These are phyloP conservation scores for Aureobasidium leucospermi DNA, from an alignment of 2,329 filamentous ascomycete species.

Conservation along the genomic window DNA sequence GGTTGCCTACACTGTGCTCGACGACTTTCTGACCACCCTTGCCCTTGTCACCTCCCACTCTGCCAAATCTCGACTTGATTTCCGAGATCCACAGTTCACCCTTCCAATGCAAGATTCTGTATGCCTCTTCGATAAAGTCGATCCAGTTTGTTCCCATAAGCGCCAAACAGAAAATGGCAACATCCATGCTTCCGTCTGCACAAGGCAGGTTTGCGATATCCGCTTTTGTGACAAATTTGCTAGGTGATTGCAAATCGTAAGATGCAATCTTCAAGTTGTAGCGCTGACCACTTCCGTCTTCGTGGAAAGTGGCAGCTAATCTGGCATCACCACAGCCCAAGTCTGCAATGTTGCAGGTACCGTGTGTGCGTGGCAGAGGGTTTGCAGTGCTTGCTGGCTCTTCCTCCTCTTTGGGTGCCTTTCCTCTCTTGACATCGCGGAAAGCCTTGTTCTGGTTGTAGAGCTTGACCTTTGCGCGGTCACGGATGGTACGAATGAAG, in stretches of 20 bases:
- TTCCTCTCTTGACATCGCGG: slow-evolving; percentile 35
- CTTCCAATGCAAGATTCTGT: slow-evolving; percentile 82
- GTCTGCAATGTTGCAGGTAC: slow-evolving; percentile 74
- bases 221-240: slow-evolving; percentile 71
- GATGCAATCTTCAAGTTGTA: slow-evolving; percentile 70
- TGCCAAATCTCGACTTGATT: slow-evolving; percentile 86
- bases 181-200: slow-evolving; percentile 65
- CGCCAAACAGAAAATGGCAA: slow-evolving; percentile 91
- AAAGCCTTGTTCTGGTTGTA: slow-evolving; percentile 27
- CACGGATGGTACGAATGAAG: slow-evolving; percentile 66
- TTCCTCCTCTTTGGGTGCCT: slow-evolving; percentile 25
- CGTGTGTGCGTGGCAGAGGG: slow-evolving; percentile 64
- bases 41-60: slow-evolving; percentile 42
- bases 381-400: slow-evolving; percentile 6
- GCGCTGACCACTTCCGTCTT: slow-evolving; percentile 48
- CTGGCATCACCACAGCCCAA: slow-evolving; percentile 89
- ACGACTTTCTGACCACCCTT: slow-evolving; percentile 39
- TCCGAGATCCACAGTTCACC: slow-evolving; percentile 96
- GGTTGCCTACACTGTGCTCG: slow-evolving; percentile 63
- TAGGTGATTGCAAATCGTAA: slow-evolving; percentile 78
- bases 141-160: slow-evolving; percentile 99
- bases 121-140: slow-evolving; percentile 92
- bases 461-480: slow-evolving; percentile 52
- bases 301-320: slow-evolving; percentile 62
- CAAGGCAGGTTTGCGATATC: slow-evolving; percentile 83